phyloP scores from a whole-genome alignment of 1,139 yeast species.

The Arxiozyma bovina region DNA sequence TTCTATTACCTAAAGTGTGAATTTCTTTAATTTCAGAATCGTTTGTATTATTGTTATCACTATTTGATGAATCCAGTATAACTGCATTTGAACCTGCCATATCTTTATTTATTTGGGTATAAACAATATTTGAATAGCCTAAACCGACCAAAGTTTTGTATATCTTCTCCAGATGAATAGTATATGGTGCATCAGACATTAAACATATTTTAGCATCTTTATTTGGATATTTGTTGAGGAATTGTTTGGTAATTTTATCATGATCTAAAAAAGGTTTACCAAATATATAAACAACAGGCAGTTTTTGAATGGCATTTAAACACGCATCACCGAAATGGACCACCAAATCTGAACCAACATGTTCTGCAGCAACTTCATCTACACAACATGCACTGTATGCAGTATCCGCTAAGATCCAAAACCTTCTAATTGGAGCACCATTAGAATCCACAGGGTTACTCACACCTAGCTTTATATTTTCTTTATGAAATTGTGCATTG shows the following conservation, averaged over 20 bases:
- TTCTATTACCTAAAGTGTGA: constrained; percentile 26
- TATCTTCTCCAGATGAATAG: constrained; percentile 33
- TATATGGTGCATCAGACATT: constrained; percentile 63
- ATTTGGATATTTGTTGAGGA: constrained; percentile 36
- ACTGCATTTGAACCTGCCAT: constrained; percentile 27
- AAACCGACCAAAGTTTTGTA: constrained; percentile 19
- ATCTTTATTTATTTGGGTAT: constrained; percentile 42
- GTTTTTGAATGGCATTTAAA: constrained; percentile 60
- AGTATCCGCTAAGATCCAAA: constrained; percentile 86
- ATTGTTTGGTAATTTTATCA: constrained; percentile 30
- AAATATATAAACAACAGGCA: constrained; percentile 70
- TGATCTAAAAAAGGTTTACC: constrained; percentile 53
- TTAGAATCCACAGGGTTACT: not conserved
- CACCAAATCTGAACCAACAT: constrained; percentile 75
- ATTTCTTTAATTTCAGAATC: constrained; percentile 5
- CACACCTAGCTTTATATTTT: not conserved
- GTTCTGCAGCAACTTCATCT: constrained; percentile 95
- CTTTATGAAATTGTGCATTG: constrained; percentile 1
- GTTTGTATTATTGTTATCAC: constrained; percentile 14
- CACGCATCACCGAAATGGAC: constrained; percentile 96
- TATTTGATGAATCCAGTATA: constrained; percentile 37
- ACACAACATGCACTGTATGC: constrained; percentile 94
- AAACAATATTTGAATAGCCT: constrained; percentile 39
- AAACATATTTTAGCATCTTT: constrained; percentile 39
- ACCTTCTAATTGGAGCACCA: constrained; percentile 25